Evolutionary conservation across 257 asterid genomes (phyloP), one percentile per base, ranked within the genome.

Genomic region (Thymus quinquecostatus): DNA sequence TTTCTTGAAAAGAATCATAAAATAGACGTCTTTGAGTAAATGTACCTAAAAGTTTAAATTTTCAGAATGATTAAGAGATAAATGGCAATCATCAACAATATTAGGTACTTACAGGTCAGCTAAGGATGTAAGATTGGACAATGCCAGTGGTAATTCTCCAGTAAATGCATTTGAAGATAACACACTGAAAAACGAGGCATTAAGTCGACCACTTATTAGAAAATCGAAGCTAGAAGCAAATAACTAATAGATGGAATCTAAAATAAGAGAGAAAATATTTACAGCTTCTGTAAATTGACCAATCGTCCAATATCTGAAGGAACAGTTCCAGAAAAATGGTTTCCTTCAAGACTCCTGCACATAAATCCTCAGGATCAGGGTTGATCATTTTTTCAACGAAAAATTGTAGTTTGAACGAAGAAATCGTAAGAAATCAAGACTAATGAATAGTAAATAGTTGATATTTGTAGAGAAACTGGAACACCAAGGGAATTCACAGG

Each of bases 291-390:
- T 72, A 93, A 60, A 75, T 93, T 89, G 75, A 83, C 82, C 84
- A 89, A 76, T 60, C 56, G 81, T 64, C 93, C 92, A 50, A 94
- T 85, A 14, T 86, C 85, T 9, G 86, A 74, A 63, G 97, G 97
- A 83, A 94, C 77, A 7, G 81, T 63, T 72, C 97, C 97, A 40
- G 92, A 84, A 81, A 91, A 86, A 6, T 34, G 82, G 72, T 91
- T 91, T 57, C 92, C 97, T 80, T 94, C 98, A 55, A 91, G 86
- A 78, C 94, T 94, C 87, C 99, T 94, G 89, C 76, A 66, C 56
- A 50, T 48, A 44, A 67, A 43, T 43, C 30, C n/a, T 66, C 72
- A 60, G 64, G 51, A 33, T 83, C 78, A 79, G 50, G 60, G 44
- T 41, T 41, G 58, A 53, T 60, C 4, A 64, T 3, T 56, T 13